Percentiles rank a stretch among this genome's conserved stretches.
Conservation (phyloP, 176 grass and related monocot species). For the Thalia dealbata region DNA sequence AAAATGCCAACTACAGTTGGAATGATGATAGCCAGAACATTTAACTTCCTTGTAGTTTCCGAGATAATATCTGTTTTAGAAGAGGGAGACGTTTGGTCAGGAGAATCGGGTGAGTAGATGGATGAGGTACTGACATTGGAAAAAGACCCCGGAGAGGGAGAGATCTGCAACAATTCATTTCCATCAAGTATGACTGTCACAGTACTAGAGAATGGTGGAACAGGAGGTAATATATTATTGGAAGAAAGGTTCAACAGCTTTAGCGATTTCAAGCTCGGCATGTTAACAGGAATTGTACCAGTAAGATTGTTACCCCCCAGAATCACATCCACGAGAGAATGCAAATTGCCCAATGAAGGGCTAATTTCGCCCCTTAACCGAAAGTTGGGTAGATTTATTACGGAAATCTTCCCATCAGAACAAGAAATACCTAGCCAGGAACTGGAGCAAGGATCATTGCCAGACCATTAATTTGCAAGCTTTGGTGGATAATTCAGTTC, state of each 20-base stretch:
- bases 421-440: conserved; percentile 5
- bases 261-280: conserved; percentile 35
- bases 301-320: conserved; percentile 54
- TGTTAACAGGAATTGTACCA: conserved; percentile 43
- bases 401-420: not conserved
- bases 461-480: not conserved
- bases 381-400: conserved; percentile 7
- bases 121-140: not conserved
- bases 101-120: not conserved
- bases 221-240: conserved; percentile 47
- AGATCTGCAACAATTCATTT: conserved; percentile 28
- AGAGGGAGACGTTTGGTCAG: not conserved
- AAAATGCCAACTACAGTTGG: conserved; percentile 27
- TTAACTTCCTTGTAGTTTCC: conserved; percentile 9
- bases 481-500: not conserved
- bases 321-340: conserved; percentile 26
- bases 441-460: not conserved
- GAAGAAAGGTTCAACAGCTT: conserved; percentile 44
- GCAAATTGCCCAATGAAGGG: conserved; percentile 36
- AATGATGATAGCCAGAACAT: conserved; percentile 28
- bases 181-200: conserved; percentile 31
- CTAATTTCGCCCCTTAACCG: conserved; percentile 58
- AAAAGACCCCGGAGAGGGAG: not conserved
- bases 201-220: conserved; percentile 35
- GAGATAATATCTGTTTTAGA: not conserved